A percentile compares a stretch with the other conserved stretches of the same genome.
Evolutionary conservation across 306 rosid species (phyloP).

Genomic region (Crotalaria pallida): DNA sequence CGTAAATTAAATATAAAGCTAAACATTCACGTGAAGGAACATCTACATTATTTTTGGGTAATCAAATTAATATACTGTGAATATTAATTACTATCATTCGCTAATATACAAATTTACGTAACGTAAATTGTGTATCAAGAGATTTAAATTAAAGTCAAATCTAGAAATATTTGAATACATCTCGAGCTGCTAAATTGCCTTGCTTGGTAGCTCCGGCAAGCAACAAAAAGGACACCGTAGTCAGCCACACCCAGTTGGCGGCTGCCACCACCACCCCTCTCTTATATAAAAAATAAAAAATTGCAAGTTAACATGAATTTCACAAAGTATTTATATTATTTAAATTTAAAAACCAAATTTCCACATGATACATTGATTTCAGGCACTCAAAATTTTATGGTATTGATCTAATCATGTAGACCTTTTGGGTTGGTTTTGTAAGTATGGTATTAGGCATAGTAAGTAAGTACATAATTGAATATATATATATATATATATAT

Average conservation of each 20-base stretch:
- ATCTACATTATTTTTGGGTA: not conserved
- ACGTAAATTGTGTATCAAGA: not conserved
- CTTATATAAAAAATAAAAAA: constrained; percentile 14
- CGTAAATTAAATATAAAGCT: not conserved
- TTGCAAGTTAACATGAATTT: constrained; percentile 22
- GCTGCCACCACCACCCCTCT: constrained; percentile 33
- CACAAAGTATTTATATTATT: constrained; percentile 18
- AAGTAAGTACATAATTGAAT: not conserved
- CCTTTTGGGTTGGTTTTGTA: not conserved
- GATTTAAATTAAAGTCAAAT: constrained; percentile 57
- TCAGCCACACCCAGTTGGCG: constrained; percentile 42
- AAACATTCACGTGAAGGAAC: not conserved
- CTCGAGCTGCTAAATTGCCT: constrained; percentile 46
- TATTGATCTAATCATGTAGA: constrained; percentile 9
- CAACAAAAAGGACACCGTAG: constrained; percentile 37
- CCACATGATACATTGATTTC: constrained; percentile 32
- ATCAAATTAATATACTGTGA: not conserved
- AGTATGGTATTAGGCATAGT: not conserved
- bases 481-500: not conserved
- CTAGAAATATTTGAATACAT: constrained; percentile 31
- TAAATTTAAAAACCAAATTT: constrained; percentile 21
- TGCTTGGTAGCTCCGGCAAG: constrained; percentile 73
- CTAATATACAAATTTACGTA: not conserved
- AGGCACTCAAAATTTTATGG: constrained; percentile 14
- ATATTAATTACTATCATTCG: not conserved